Percentiles rank a stretch among this genome's conserved stretches.
Evolutionary conservation across 1,284 basidiomycete genomes (phyloP).

Genomic region (Athelia sp.): DNA sequence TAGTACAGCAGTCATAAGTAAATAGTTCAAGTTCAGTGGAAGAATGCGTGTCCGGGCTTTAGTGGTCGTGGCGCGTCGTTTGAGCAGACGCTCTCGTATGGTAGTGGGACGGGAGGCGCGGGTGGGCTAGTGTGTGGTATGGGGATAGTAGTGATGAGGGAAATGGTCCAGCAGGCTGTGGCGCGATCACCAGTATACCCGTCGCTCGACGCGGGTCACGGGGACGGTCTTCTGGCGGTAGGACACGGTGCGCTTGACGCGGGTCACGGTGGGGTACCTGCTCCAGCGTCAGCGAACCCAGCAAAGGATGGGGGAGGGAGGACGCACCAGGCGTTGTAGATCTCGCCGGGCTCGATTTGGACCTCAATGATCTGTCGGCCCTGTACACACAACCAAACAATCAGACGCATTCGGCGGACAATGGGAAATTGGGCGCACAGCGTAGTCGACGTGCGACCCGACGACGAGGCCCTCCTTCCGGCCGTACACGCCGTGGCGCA

Average conservation of each 20-base stretch:
- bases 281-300: not conserved
- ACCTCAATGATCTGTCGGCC: constrained; percentile 77
- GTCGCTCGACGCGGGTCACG: constrained; percentile 61
- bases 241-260: constrained; percentile 63
- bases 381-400: constrained; percentile 29
- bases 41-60: no score
- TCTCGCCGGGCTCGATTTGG: constrained; percentile 61
- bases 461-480: constrained; percentile 73
- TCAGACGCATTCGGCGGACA: no score
- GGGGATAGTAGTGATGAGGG: no score
- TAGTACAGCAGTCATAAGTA: not conserved
- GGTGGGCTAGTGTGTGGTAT: no score
- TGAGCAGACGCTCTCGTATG: no score
- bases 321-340: constrained; percentile 63
- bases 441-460: constrained; percentile 63
- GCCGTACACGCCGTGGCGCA: constrained; percentile 57
- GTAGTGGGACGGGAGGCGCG: no score
- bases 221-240: constrained; percentile 44
- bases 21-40: not conserved
- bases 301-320: no score
- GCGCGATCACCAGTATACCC: constrained; percentile 58
- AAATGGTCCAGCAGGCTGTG: no score
- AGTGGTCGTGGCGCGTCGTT: no score
- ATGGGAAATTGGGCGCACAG: constrained; percentile 37
- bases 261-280: constrained; percentile 69